Evolutionary conservation across 192 early-diverging fungal species (phyloP).

Genomic region (Backusella luteola): DNA sequence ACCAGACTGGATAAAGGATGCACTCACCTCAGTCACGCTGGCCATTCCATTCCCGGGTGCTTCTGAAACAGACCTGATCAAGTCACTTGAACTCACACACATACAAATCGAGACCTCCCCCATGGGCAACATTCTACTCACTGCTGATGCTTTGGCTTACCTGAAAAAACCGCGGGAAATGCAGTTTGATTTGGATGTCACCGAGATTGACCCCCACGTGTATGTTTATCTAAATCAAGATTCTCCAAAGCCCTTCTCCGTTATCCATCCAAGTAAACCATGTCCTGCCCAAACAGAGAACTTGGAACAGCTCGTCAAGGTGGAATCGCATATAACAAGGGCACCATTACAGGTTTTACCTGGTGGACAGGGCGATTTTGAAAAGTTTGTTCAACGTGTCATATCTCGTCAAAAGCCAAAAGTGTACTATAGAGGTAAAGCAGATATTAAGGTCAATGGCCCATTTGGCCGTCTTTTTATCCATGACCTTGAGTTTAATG

Average conservation of each 20-base stretch:
- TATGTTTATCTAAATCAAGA: conserved; percentile 16
- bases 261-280: conserved; percentile 18
- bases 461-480: conserved; percentile 27
- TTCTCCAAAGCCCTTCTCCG: conserved; percentile 29
- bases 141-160: conserved; percentile 24
- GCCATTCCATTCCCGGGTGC: conserved; percentile 34
- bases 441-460: conserved; percentile 21
- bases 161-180: conserved; percentile 29
- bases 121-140: conserved; percentile 10
- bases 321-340: conserved; percentile 12
- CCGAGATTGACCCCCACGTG: conserved; percentile 21
- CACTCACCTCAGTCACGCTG: conserved; percentile 24
- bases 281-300: conserved; percentile 21
- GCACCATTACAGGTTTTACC: conserved; percentile 26
- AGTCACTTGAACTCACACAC: conserved; percentile 23
- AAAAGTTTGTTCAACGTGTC: conserved; percentile 27
- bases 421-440: conserved; percentile 24
- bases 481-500: conserved; percentile 28
- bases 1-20: conserved; percentile 31
- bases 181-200: conserved; percentile 29
- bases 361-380: conserved; percentile 27
- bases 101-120: conserved; percentile 30
- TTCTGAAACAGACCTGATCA: conserved; percentile 25
- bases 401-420: conserved; percentile 10
- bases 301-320: conserved; percentile 9